phyloP scores from a whole-genome alignment of 257 asterid species.

The Penstemon eatonii region DNA sequence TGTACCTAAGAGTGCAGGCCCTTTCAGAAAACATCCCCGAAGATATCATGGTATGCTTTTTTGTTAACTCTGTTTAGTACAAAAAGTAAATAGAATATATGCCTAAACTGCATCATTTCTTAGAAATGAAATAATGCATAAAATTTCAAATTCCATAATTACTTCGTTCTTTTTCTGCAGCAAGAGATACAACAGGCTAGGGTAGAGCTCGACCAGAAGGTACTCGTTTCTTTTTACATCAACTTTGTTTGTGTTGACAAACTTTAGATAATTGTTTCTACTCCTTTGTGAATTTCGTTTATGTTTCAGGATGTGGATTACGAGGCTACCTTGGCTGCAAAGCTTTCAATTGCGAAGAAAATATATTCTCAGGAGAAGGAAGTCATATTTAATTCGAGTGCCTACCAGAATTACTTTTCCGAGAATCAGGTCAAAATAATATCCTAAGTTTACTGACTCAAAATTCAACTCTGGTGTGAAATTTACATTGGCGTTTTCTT shows the following conservation, averaged over 20 bases:
- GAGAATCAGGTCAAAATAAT: conserved; percentile 70
- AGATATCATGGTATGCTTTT: conserved; percentile 61
- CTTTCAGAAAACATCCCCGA: conserved; percentile 64
- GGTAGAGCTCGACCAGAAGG: conserved; percentile 73
- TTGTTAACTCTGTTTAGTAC: conserved; percentile 13
- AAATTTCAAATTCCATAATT: background rate
- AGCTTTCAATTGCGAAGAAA: conserved; percentile 86
- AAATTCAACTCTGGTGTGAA: background rate
- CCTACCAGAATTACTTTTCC: conserved; percentile 67
- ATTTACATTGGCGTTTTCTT: conserved; percentile 9
- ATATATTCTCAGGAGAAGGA: conserved; percentile 77
- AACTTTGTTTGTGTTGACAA: background rate
- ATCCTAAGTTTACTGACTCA: conserved; percentile 7
- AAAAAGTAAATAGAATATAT: background rate
- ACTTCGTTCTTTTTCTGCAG: conserved; percentile 39
- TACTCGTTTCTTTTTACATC: conserved; percentile 26
- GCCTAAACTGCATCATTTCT: background rate
- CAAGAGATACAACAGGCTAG: conserved; percentile 67
- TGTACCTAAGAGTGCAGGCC: conserved; percentile 86
- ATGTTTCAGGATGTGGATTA: conserved; percentile 76
- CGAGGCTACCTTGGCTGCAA: conserved; percentile 82
- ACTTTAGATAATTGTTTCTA: background rate
- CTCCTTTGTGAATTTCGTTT: conserved; percentile 1
- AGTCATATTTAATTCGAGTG: conserved; percentile 52
- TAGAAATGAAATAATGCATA: conserved; percentile 2